phyloP scores from a whole-genome alignment of 2,329 filamentous ascomycete genomes.

The Claviceps digitariae region DNA sequence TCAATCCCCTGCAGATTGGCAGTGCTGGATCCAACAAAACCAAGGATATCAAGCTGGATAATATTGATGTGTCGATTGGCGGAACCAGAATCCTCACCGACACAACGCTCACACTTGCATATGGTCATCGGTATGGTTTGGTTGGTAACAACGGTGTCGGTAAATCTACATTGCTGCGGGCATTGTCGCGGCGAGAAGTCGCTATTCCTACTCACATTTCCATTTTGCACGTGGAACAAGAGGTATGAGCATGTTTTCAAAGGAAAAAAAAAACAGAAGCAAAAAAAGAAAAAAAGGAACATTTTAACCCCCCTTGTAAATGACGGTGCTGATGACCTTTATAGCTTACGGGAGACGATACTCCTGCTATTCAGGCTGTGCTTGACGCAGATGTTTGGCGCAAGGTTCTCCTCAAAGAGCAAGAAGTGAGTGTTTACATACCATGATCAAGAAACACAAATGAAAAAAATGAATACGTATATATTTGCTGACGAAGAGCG shows the following conservation, averaged over 20 bases:
- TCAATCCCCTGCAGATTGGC: conserved; percentile 89
- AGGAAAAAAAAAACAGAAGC: background rate
- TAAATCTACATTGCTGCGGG: conserved; percentile 88
- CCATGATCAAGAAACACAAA: background rate
- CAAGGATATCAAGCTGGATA: conserved; percentile 97
- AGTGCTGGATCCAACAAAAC: conserved; percentile 64
- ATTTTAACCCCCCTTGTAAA: background rate
- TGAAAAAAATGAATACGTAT: background rate
- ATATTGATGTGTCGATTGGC: conserved; percentile 85
- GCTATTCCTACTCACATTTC: conserved; percentile 94
- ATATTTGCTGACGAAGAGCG: background rate
- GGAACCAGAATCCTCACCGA: conserved; percentile 82
- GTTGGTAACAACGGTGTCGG: conserved; percentile 99
- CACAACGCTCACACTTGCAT: conserved; percentile 78
- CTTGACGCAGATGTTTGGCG: conserved; percentile 97
- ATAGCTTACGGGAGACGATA: conserved; percentile 88
- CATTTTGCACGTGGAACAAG: conserved; percentile 97
- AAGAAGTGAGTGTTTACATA: conserved; percentile 46
- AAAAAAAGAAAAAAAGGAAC: background rate
- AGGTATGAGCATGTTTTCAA: conserved; percentile 40
- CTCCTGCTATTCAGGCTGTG: conserved; percentile 84
- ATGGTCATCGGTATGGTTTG: conserved; percentile 87
- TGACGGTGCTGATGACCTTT: conserved; percentile 6
- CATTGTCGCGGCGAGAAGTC: conserved; percentile 83
- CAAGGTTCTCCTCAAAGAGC: conserved; percentile 83